Conservation (phyloP, 176 grass and related monocot species). For the Triticum urartu region DNA sequence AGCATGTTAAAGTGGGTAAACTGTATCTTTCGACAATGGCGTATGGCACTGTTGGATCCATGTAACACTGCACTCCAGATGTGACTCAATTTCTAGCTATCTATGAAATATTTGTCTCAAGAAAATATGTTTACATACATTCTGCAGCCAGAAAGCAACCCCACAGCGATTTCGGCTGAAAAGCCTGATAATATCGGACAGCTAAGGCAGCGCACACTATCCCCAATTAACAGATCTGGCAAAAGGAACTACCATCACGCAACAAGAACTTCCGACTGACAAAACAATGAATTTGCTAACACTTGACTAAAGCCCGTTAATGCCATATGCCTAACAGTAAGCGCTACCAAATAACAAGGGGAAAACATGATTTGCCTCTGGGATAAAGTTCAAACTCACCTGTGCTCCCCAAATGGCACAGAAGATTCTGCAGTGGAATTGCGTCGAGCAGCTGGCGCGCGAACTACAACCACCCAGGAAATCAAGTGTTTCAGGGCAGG, state of each 20-base stretch:
- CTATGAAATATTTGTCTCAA: background rate
- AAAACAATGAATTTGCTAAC: background rate
- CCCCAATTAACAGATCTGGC: background rate
- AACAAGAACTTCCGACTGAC: background rate
- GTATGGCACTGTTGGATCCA: background rate
- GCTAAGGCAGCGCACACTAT: background rate
- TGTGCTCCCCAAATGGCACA: background rate
- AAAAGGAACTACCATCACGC: background rate
- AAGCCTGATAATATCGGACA: background rate
- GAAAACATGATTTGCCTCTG: background rate
- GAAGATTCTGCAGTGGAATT: background rate
- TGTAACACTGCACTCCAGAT: background rate
- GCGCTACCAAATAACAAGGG: background rate
- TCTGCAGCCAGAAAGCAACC: background rate
- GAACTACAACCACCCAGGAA: background rate
- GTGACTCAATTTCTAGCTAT: background rate
- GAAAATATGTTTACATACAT: background rate
- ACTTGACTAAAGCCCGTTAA: background rate
- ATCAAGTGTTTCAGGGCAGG: background rate
- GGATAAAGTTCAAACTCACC: constrained; percentile 9
- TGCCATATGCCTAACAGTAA: background rate
- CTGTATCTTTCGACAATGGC: background rate
- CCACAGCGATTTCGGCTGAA: background rate
- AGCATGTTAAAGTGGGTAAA: background rate
- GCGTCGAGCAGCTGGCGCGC: constrained; percentile 15